Evolutionary conservation across 306 rosid species (phyloP).

Genomic region (Dryas drummondii): DNA sequence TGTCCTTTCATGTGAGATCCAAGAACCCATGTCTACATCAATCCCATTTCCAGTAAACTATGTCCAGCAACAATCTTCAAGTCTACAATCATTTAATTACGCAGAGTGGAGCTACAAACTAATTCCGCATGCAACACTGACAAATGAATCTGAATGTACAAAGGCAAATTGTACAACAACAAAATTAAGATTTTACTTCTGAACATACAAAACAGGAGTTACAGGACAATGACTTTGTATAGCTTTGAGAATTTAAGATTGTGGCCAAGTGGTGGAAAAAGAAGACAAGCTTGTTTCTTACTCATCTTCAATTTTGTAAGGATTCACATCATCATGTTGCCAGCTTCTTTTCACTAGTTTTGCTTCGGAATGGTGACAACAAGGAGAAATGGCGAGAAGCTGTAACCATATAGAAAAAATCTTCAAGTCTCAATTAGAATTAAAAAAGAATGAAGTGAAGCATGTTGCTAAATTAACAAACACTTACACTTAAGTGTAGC

Average conservation of each 20-base stretch:
- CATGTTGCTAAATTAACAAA: slow-evolving; percentile 13
- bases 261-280: background rate
- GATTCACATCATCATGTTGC: slow-evolving; percentile 37
- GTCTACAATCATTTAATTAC: background rate
- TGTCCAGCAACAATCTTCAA: background rate
- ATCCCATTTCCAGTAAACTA: slow-evolving; percentile 7
- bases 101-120: slow-evolving; percentile 5
- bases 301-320: slow-evolving; percentile 18
- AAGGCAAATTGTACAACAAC: slow-evolving; percentile 13
- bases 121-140: slow-evolving; percentile 16
- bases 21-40: background rate
- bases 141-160: slow-evolving; percentile 15
- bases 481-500: slow-evolving; percentile 75
- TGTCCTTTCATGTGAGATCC: background rate
- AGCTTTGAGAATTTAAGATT: background rate
- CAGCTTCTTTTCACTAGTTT: slow-evolving; percentile 72
- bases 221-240: slow-evolving; percentile 11
- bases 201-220: slow-evolving; percentile 4
- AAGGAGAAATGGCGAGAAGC: slow-evolving; percentile 90
- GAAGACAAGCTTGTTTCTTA: slow-evolving; percentile 15
- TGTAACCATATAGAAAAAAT: slow-evolving; percentile 37
- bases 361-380: slow-evolving; percentile 90
- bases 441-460: slow-evolving; percentile 14
- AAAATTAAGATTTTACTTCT: slow-evolving; percentile 6
- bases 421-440: slow-evolving; percentile 7